Percentiles rank a stretch among this genome's conserved stretches.
phyloP scores from a whole-genome alignment of 306 rosid species.

The Mimosa pudica region DNA sequence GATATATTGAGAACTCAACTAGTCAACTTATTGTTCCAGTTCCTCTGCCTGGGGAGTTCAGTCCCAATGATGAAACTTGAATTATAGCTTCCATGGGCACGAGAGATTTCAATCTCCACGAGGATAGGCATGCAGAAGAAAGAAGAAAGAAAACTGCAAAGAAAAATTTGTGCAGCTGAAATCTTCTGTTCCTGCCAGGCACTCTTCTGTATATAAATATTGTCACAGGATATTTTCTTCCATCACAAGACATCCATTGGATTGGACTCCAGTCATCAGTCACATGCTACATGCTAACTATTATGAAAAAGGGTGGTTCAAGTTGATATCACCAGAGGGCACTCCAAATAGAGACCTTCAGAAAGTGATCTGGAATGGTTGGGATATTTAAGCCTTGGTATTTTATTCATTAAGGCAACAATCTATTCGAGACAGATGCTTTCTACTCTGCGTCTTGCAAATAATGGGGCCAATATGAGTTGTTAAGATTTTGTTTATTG shows the following conservation, averaged over 20 bases:
- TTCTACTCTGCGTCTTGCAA: slow-evolving; percentile 5
- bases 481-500: not conserved
- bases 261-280: slow-evolving; percentile 24
- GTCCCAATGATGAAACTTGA: slow-evolving; percentile 30
- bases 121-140: slow-evolving; percentile 29
- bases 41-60: slow-evolving; percentile 35
- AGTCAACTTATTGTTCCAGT: slow-evolving; percentile 28
- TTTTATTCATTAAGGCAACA: slow-evolving; percentile 15
- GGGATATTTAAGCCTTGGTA: slow-evolving; percentile 28
- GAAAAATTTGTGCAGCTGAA: slow-evolving; percentile 27
- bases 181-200: not conserved
- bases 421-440: slow-evolving; percentile 22
- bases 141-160: slow-evolving; percentile 31
- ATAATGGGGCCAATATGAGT: slow-evolving; percentile 24
- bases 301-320: slow-evolving; percentile 34
- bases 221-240: slow-evolving; percentile 26
- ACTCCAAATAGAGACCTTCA: slow-evolving; percentile 15
- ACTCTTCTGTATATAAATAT: slow-evolving; percentile 34
- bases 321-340: slow-evolving; percentile 22
- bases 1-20: slow-evolving; percentile 32
- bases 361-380: slow-evolving; percentile 20
- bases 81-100: slow-evolving; percentile 35
- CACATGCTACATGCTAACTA: slow-evolving; percentile 33
- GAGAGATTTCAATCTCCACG: slow-evolving; percentile 27
- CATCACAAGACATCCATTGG: slow-evolving; percentile 27